Conservation (phyloP, 352 stramenopile genomes). For the Globisporangium alternatum region DNA sequence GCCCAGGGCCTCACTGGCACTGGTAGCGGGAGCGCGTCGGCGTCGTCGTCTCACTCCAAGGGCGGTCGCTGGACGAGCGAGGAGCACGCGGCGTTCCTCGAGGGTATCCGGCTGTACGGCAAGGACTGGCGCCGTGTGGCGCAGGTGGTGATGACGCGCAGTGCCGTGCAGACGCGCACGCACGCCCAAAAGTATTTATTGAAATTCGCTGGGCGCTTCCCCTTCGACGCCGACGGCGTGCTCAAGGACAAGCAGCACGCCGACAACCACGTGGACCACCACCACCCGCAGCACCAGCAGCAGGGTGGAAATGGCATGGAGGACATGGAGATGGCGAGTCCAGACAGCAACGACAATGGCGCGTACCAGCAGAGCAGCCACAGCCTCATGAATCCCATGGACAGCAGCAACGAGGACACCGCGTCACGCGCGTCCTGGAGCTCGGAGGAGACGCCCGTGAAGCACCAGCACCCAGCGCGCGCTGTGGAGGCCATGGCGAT, state of each 20-base stretch:
- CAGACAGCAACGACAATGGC: background rate
- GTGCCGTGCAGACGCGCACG: constrained; percentile 85
- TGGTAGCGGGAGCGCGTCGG: background rate
- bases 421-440: constrained; percentile 29
- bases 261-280: background rate
- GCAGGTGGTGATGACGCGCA: constrained; percentile 79
- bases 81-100: constrained; percentile 83
- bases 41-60: constrained; percentile 41
- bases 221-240: constrained; percentile 52
- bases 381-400: constrained; percentile 9
- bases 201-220: constrained; percentile 84
- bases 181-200: constrained; percentile 93
- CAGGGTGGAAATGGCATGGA: background rate
- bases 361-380: background rate
- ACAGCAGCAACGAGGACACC: background rate
- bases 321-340: constrained; percentile 5
- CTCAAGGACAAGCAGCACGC: constrained; percentile 34
- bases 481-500: constrained; percentile 62
- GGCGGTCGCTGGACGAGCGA: constrained; percentile 86
- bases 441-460: constrained; percentile 23
- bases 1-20: background rate
- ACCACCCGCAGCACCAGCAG: constrained; percentile 17
- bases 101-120: constrained; percentile 83
- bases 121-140: constrained; percentile 86
- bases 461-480: constrained; percentile 9